Conservation (phyloP, 2,329 filamentous ascomycete genomes). For the Hymenoscyphus repandus region DNA sequence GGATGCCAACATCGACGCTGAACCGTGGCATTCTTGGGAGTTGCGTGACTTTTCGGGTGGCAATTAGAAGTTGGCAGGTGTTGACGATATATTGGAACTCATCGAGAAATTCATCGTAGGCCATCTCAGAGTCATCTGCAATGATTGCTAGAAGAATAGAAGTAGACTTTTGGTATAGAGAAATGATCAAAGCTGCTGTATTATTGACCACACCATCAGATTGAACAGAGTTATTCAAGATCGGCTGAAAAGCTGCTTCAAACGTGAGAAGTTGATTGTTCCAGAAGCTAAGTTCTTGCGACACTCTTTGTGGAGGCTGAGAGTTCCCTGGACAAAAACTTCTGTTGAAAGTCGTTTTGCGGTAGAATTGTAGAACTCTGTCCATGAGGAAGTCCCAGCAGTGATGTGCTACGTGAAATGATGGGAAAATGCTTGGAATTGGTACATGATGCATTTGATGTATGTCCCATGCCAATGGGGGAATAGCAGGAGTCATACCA, state of each 20-base stretch:
- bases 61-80: slow-evolving; percentile 17
- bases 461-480: slow-evolving; percentile 27
- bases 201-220: slow-evolving; percentile 19
- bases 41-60: slow-evolving; percentile 7
- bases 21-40: slow-evolving; percentile 42
- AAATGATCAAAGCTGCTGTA: slow-evolving; percentile 21
- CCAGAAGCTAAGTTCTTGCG: slow-evolving; percentile 13
- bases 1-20: slow-evolving; percentile 58
- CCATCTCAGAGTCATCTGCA: slow-evolving; percentile 21
- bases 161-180: slow-evolving; percentile 20
- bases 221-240: slow-evolving; percentile 20
- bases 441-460: slow-evolving; percentile 23
- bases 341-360: slow-evolving; percentile 22
- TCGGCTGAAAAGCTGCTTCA: slow-evolving; percentile 21
- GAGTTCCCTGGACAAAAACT: slow-evolving; percentile 13
- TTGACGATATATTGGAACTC: slow-evolving; percentile 24
- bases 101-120: slow-evolving; percentile 22
- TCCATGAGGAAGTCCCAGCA: slow-evolving; percentile 31
- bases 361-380: slow-evolving; percentile 25
- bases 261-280: slow-evolving; percentile 19
- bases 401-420: slow-evolving; percentile 22
- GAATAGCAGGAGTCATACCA: slow-evolving; percentile 23
- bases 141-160: slow-evolving; percentile 19
- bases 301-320: slow-evolving; percentile 16
- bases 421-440: slow-evolving; percentile 22